These are phyloP conservation scores for Anthracocystis walkeri DNA, from an alignment of 1,284 basidiomycete species.

Conservation along the genomic window DNA sequence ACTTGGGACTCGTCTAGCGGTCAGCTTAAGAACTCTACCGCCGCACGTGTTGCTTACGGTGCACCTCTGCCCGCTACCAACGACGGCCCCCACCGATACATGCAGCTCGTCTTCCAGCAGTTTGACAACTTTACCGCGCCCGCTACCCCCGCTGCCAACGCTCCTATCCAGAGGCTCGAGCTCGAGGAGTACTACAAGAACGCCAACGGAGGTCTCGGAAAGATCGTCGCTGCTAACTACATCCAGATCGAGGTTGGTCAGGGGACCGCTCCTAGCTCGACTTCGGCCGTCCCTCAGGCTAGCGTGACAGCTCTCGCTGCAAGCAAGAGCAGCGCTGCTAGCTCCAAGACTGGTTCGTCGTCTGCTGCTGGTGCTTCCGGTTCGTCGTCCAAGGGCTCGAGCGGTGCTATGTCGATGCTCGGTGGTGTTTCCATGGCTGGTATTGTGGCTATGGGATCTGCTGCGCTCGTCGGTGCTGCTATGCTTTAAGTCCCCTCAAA, in stretches of 20 bases:
- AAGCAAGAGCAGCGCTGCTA: slow-evolving; percentile 34
- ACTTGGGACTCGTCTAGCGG: slow-evolving; percentile 29
- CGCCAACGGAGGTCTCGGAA: slow-evolving; percentile 52
- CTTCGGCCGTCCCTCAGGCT: slow-evolving; percentile 32
- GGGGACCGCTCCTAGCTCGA: slow-evolving; percentile 41
- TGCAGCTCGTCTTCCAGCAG: slow-evolving; percentile 60
- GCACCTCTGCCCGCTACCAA: slow-evolving; percentile 48
- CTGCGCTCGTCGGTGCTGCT: slow-evolving; percentile 35
- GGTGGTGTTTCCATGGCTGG: slow-evolving; percentile 27
- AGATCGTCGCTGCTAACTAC: slow-evolving; percentile 59
- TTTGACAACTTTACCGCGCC: slow-evolving; percentile 54
- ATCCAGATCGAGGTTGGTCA: slow-evolving; percentile 53
- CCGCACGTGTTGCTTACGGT: slow-evolving; percentile 43
- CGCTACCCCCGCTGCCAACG: slow-evolving; percentile 30
- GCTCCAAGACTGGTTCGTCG: slow-evolving; percentile 18
- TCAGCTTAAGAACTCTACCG: slow-evolving; percentile 36
- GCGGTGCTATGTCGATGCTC: slow-evolving; percentile 18
- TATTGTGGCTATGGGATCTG: slow-evolving; percentile 38
- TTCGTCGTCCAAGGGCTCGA: slow-evolving; percentile 4
- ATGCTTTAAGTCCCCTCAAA: slow-evolving; percentile 34
- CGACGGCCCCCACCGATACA: slow-evolving; percentile 58
- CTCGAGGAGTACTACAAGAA: slow-evolving; percentile 43
- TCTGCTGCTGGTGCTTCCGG: slow-evolving; percentile 15
- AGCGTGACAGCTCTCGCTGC: slow-evolving; percentile 44
- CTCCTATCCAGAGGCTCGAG: slow-evolving; percentile 31